Evolutionary conservation across 768 basidiomycete species (phyloP).

Genomic region (Naganishia antarctica): DNA sequence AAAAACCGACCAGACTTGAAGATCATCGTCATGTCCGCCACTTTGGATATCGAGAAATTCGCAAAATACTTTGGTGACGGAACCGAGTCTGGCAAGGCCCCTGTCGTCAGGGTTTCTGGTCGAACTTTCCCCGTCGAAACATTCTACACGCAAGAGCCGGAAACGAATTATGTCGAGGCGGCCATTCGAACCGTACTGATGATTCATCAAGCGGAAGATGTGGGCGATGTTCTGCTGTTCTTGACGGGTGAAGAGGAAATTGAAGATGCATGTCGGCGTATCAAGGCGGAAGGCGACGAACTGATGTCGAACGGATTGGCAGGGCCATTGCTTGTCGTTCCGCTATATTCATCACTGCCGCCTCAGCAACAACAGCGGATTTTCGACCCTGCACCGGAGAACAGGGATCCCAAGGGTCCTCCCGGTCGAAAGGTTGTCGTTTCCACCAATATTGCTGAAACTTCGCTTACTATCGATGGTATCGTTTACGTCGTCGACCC

Average conservation of each 20-base stretch:
- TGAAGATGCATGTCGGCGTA: conserved; percentile 89
- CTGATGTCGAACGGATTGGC: conserved; percentile 60
- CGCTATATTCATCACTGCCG: conserved; percentile 89
- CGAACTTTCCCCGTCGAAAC: conserved; percentile 75
- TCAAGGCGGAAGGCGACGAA: conserved; percentile 84
- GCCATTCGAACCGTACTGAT: conserved; percentile 92
- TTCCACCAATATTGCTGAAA: conserved; percentile 96
- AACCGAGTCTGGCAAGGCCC: conserved; percentile 56
- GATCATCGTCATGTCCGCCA: conserved; percentile 97
- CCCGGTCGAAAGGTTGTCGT: conserved; percentile 90
- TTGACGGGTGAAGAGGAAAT: conserved; percentile 98
- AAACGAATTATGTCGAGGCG: conserved; percentile 93
- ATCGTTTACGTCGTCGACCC: conserved; percentile 99
- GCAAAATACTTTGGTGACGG: conserved; percentile 75
- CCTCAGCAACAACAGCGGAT: conserved; percentile 93
- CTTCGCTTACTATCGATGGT: conserved; percentile 93
- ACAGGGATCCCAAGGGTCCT: conserved; percentile 62
- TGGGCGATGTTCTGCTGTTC: conserved; percentile 88
- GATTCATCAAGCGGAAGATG: conserved; percentile 93
- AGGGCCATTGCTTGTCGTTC: conserved; percentile 83
- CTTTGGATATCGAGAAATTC: conserved; percentile 92
- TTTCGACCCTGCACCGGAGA: conserved; percentile 77
- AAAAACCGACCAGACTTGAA: conserved; percentile 81
- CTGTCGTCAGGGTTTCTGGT: conserved; percentile 84
- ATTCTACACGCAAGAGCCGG: conserved; percentile 65